Evolutionary conservation across 2,329 filamentous ascomycete species (phyloP).

Genomic region (Paraphoma sp.): DNA sequence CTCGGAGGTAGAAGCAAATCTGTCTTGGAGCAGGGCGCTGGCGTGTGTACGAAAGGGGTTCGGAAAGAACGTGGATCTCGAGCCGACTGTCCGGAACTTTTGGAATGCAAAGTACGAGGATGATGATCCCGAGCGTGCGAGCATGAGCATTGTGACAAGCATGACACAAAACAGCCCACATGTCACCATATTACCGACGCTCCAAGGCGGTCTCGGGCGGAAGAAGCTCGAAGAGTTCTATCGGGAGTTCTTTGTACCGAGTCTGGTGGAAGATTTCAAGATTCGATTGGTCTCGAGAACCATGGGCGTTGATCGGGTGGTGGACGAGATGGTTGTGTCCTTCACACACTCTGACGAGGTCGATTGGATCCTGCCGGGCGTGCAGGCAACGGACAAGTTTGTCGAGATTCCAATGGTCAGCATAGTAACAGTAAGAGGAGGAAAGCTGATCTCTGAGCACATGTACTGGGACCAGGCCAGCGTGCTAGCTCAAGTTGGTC

Average conservation of each 20-base stretch:
- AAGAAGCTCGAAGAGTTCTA: slow-evolving; percentile 60
- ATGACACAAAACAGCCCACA: slow-evolving; percentile 45
- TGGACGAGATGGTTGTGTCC: slow-evolving; percentile 64
- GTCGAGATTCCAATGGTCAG: slow-evolving; percentile 64
- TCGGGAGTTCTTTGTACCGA: slow-evolving; percentile 61
- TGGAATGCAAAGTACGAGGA: slow-evolving; percentile 44
- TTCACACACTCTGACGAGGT: slow-evolving; percentile 65
- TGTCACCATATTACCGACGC: slow-evolving; percentile 50
- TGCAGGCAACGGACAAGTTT: slow-evolving; percentile 62
- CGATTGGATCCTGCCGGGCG: slow-evolving; percentile 64
- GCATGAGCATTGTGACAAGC: slow-evolving; percentile 35
- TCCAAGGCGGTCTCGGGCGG: slow-evolving; percentile 53
- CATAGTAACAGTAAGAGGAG: slow-evolving; percentile 61
- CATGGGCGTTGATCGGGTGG: slow-evolving; percentile 62
- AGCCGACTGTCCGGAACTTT: slow-evolving; percentile 41
- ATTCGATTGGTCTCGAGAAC: slow-evolving; percentile 64
- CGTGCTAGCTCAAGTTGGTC: slow-evolving; percentile 62
- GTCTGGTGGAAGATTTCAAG: slow-evolving; percentile 60
- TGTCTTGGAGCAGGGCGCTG: slow-evolving; percentile 54
- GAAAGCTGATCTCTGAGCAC: slow-evolving; percentile 62
- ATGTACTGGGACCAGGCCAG: slow-evolving; percentile 68
- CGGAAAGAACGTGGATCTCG: slow-evolving; percentile 45
- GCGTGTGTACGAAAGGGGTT: slow-evolving; percentile 45
- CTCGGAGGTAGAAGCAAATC: slow-evolving; percentile 48
- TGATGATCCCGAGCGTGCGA: slow-evolving; percentile 37